These are phyloP conservation scores for Neurospora tetrasperma DNA, from an alignment of 495 filamentous ascomycete genomes.

Conservation along the genomic window DNA sequence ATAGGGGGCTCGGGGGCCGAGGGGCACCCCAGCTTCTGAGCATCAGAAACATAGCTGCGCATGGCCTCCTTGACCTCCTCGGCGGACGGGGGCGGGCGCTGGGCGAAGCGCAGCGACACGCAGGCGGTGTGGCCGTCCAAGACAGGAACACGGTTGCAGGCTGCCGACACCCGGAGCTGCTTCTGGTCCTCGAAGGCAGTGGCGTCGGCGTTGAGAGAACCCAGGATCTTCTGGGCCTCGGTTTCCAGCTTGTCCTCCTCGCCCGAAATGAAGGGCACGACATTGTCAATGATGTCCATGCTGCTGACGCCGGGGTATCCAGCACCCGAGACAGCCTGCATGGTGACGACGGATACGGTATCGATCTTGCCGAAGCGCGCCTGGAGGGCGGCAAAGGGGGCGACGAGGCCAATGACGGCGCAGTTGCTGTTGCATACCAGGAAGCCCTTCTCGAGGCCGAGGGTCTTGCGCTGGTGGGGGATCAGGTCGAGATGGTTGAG, in stretches of 20 bases:
- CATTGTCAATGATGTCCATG: constrained; percentile 66
- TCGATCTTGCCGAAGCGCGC: constrained; percentile 65
- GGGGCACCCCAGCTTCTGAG: constrained; percentile 60
- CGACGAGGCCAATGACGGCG: constrained; percentile 79
- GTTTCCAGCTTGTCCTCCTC: constrained; percentile 85
- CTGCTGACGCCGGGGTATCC: constrained; percentile 82
- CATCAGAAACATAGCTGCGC: constrained; percentile 64
- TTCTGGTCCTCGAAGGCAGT: constrained; percentile 57
- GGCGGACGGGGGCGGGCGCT: constrained; percentile 41
- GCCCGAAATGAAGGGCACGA: constrained; percentile 76
- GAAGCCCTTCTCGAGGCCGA: constrained; percentile 64
- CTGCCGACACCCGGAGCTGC: constrained; percentile 58
- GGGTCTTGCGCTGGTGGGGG: constrained; percentile 59
- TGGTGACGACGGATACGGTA: constrained; percentile 71
- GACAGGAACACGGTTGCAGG: constrained; percentile 75
- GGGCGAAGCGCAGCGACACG: constrained; percentile 64
- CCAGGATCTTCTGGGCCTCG: constrained; percentile 79
- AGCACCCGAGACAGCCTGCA: constrained; percentile 77
- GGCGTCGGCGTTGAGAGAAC: constrained; percentile 50
- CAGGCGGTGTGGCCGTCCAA: constrained; percentile 80
- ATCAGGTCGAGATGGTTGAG: constrained; percentile 68
- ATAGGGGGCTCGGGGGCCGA: constrained; percentile 68
- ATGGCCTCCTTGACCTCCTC: constrained; percentile 61
- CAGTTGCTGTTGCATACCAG: constrained; percentile 87
- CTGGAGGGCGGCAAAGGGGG: constrained; percentile 77